These are phyloP conservation scores for Debaryomyces fabryi DNA, from an alignment of 1,139 yeast genomes.

Conservation along the genomic window DNA sequence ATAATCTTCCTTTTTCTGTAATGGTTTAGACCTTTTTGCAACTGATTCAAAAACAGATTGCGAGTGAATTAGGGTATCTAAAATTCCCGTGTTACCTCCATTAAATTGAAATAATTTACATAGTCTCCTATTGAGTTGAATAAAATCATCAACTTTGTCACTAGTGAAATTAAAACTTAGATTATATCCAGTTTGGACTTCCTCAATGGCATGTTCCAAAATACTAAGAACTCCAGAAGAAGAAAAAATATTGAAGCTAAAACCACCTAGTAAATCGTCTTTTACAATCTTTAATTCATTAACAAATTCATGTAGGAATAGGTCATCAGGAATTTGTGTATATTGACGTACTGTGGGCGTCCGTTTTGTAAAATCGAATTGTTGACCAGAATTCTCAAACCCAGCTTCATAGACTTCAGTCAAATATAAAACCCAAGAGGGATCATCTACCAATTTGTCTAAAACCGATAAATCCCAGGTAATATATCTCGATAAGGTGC, in stretches of 20 bases:
- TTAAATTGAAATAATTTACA: conserved; percentile 6
- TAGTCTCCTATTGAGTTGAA: conserved; percentile 20
- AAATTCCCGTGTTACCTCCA: conserved; percentile 9
- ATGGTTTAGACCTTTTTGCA: conserved; percentile 12
- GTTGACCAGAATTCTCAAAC: not conserved
- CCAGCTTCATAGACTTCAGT: not conserved
- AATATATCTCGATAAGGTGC: conserved; percentile 1
- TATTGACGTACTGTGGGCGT: conserved; percentile 9
- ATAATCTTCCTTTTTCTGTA: conserved; percentile 10
- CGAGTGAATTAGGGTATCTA: conserved; percentile 15
- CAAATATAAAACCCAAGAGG: conserved; percentile 1
- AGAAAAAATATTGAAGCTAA: conserved; percentile 7
- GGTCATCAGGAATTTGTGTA: conserved; percentile 25
- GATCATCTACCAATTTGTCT: conserved; percentile 12
- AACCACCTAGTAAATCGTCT: conserved; percentile 8
- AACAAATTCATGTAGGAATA: conserved; percentile 9
- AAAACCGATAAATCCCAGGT: conserved; percentile 15
- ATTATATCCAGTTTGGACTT: not conserved
- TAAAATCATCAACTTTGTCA: conserved; percentile 21
- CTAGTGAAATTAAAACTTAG: conserved; percentile 18
- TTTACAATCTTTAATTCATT: conserved; percentile 8
- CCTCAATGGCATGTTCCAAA: conserved; percentile 5
- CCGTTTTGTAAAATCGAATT: not conserved
- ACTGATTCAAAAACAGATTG: conserved; percentile 11
- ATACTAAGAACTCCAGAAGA: conserved; percentile 5